Evolutionary conservation across 768 basidiomycete species (phyloP).

Genomic region (Piloderma croceum): DNA sequence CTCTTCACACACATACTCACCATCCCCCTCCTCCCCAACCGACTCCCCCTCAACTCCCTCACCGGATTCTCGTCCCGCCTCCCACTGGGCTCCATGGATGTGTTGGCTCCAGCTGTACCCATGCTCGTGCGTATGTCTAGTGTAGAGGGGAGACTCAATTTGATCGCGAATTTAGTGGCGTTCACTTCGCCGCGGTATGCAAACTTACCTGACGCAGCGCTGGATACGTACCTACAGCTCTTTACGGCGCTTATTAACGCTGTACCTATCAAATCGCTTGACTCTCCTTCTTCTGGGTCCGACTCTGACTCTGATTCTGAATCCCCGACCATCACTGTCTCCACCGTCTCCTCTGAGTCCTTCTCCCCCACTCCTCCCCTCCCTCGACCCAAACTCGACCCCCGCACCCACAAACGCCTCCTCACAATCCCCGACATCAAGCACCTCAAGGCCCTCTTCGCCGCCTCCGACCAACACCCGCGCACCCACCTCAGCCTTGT

Average conservation of each 20-base stretch:
- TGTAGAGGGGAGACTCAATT: too few relatives aligned
- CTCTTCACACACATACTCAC: constrained; percentile 57
- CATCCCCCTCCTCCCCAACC: constrained; percentile 75
- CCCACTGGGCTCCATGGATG: constrained; percentile 44
- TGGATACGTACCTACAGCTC: constrained; percentile 51
- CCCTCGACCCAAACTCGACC: constrained; percentile 49
- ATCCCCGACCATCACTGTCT: constrained; percentile 11
- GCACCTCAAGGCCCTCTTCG: constrained; percentile 31
- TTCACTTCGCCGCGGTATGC: constrained; percentile 62
- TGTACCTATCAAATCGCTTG: constrained; percentile 48
- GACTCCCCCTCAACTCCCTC: constrained; percentile 56
- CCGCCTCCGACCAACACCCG: constrained; percentile 15
- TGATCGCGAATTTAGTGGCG: constrained; percentile 66
- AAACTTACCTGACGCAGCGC: constrained; percentile 36
- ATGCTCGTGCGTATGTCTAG: neutral
- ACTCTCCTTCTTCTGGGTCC: constrained; percentile 36
- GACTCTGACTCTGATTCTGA: constrained; percentile 36
- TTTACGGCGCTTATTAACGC: constrained; percentile 46
- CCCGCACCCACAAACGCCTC: constrained; percentile 58
- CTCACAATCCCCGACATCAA: constrained; percentile 45
- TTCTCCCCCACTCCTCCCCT: constrained; percentile 25
- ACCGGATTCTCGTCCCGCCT: constrained; percentile 59
- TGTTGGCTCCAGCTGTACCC: constrained; percentile 23
- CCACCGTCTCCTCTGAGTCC: constrained; percentile 35
- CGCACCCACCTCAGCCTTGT: constrained; percentile 45